These are phyloP conservation scores for Cenococcum geophilum DNA, from an alignment of 495 filamentous ascomycete species.

Conservation along the genomic window DNA sequence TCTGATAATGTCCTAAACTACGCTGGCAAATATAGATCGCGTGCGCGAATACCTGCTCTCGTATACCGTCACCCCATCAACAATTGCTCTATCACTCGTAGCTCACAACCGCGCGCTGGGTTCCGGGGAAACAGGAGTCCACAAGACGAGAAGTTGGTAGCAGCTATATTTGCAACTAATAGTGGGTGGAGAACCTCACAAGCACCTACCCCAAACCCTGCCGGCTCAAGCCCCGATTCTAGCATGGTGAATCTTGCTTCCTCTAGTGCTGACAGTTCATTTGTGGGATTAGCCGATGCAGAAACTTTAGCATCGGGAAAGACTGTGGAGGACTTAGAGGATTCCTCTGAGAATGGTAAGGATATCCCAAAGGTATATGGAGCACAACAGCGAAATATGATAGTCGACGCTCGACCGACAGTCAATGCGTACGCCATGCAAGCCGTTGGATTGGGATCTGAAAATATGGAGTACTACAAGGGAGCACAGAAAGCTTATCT, in stretches of 20 bases:
- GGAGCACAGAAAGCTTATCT: slow-evolving; percentile 88
- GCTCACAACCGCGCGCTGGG: slow-evolving; percentile 87
- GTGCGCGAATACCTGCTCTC: slow-evolving; percentile 77
- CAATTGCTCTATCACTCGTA: slow-evolving; percentile 92
- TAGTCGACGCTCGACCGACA: slow-evolving; percentile 92
- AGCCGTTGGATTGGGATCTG: slow-evolving; percentile 84
- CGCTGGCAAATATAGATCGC: slow-evolving; percentile 80
- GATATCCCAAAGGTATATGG: slow-evolving; percentile 63
- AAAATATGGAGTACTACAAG: slow-evolving; percentile 97
- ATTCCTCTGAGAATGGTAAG: slow-evolving; percentile 43
- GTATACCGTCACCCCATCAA: slow-evolving; percentile 94
- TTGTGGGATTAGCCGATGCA: slow-evolving; percentile 42
- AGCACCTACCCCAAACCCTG: slow-evolving; percentile 39
- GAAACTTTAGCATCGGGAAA: slow-evolving; percentile 44
- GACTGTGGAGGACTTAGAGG: slow-evolving; percentile 62
- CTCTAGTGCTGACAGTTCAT: slow-evolving; percentile 30
- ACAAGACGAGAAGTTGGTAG: slow-evolving; percentile 90
- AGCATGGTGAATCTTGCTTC: slow-evolving; percentile 24
- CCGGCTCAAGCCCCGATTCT: slow-evolving; percentile 22
- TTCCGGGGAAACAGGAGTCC: slow-evolving; percentile 84
- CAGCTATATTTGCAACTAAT: slow-evolving; percentile 77
- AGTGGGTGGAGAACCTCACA: slow-evolving; percentile 39
- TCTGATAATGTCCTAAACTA: slow-evolving; percentile 97
- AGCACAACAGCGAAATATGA: slow-evolving; percentile 88
- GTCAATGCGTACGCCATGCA: slow-evolving; percentile 97